These are phyloP conservation scores for Chytriomyces sp. DNA, from an alignment of 192 early-diverging fungal species.

Conservation along the genomic window DNA sequence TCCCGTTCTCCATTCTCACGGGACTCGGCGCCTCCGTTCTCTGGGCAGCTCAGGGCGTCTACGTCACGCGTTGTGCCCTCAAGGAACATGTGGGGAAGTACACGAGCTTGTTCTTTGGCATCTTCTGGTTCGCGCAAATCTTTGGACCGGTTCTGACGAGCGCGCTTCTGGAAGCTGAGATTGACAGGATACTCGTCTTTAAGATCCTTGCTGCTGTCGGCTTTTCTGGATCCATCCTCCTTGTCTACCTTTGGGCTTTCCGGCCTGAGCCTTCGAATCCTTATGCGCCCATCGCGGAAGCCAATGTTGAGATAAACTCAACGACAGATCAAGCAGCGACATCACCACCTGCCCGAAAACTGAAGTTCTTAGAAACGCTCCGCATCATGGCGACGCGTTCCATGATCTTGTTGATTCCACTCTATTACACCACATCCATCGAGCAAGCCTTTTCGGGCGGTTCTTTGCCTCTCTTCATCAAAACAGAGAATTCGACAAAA, in stretches of 20 bases:
- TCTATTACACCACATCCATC: slow-evolving; percentile 26
- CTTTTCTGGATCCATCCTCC: slow-evolving; percentile 1
- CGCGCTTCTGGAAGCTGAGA: slow-evolving; percentile 7
- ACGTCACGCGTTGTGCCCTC: slow-evolving; percentile 24
- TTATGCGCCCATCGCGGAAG: neutral
- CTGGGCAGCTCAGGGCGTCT: slow-evolving; percentile 35
- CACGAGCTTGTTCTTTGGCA: slow-evolving; percentile 33
- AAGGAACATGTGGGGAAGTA: slow-evolving; percentile 17
- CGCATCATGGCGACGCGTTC: slow-evolving; percentile 18
- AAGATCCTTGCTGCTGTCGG: slow-evolving; percentile 20
- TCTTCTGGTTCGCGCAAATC: slow-evolving; percentile 26
- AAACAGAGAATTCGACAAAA: neutral
- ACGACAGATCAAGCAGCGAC: neutral
- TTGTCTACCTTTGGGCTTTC: slow-evolving; percentile 6
- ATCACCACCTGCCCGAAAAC: no score
- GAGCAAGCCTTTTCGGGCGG: slow-evolving; percentile 35
- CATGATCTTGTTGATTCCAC: slow-evolving; percentile 26
- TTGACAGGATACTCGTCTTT: slow-evolving; percentile 28
- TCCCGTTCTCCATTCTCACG: slow-evolving; percentile 18
- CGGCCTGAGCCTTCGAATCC: slow-evolving; percentile 28
- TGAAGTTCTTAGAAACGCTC: slow-evolving; percentile 24
- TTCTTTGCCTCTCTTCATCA: slow-evolving; percentile 27
- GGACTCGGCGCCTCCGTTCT: slow-evolving; percentile 28
- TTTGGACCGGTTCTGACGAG: slow-evolving; percentile 23
- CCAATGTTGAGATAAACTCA: neutral